phyloP scores from a whole-genome alignment of 2,329 filamentous ascomycete species.

The Rhytidhysteron rufulum region DNA sequence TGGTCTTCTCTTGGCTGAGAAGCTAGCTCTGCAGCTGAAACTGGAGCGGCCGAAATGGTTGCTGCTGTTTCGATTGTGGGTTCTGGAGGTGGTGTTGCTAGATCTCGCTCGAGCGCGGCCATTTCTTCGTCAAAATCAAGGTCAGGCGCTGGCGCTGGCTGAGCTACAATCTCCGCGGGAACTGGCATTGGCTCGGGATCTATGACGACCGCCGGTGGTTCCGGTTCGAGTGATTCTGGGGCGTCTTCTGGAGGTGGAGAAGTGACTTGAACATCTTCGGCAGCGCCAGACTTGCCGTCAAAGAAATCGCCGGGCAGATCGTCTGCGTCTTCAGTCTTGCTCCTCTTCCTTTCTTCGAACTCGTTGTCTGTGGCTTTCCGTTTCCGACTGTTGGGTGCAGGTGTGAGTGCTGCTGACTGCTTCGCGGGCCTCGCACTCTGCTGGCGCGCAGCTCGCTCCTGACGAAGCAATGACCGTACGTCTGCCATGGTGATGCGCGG shows the following conservation, averaged over 20 bases:
- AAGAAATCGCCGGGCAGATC: conserved; percentile 35
- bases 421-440: conserved; percentile 26
- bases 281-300: conserved; percentile 18
- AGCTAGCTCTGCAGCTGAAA: conserved; percentile 45
- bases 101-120: conserved; percentile 80
- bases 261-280: conserved; percentile 9
- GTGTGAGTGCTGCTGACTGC: conserved; percentile 24
- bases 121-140: conserved; percentile 68
- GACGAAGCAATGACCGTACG: conserved; percentile 35
- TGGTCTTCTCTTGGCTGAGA: conserved; percentile 44
- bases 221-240: conserved; percentile 3
- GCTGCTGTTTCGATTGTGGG: conserved; percentile 27
- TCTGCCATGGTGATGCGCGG: conserved; percentile 28
- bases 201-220: neutral
- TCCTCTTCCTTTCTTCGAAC: conserved; percentile 27
- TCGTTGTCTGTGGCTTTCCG: conserved; percentile 30
- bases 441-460: conserved; percentile 35
- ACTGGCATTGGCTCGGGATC: neutral
- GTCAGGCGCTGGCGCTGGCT: conserved; percentile 5
- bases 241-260: conserved; percentile 1
- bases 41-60: conserved; percentile 44
- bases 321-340: conserved; percentile 26
- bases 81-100: conserved; percentile 45
- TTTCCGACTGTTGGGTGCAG: conserved; percentile 29
- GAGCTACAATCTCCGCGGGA: neutral